Base-by-base conservation (phyloP, 257 asterid genomes). In the Striga asiatica region DNA sequence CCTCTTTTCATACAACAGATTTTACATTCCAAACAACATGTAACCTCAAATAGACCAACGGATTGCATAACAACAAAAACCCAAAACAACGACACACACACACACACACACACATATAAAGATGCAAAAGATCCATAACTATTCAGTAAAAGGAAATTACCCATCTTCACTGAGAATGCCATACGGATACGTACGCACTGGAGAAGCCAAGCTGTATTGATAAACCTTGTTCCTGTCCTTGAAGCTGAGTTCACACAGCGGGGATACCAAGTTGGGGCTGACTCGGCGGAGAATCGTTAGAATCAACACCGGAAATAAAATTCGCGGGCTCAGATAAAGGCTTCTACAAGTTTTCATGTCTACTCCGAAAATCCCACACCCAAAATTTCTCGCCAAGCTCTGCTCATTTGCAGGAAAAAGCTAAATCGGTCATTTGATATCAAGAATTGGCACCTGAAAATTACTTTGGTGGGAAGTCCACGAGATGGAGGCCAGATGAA, bases 121-220 rank as follows among this genome's bases (percentile, higher is more conserved):
- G 35, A 34, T 4, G 24, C 49, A 45, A 18, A 47, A 63, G 58
- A 59, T 28, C 37, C 16, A 16, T 47, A 60, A 35, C 3, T 14
- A 35, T 14, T 2, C 9, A 35, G 3, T 8, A 35, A 35, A 34
- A 38, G 14, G 16, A 41, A 68, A 49, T 60, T 82, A 91, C 98
- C 96, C 98, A 69, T 91, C 98, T 84, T 91, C 98, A 68, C 98
- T 84, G 69, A 74, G 89, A 71, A 87, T 70, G 17, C 96, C 98
- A 47, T 91, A 95, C 29, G 94, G 96, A 42, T 72, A 91, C 47
- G 65, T 62, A 41, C 55, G 72, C 52, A 88, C 61, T 18, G 96
- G 83, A 25, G 86, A 62, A 29, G 77, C 76, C 81, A 91, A 74
- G 69, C 67, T 74, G 71, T 82, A 91, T 61, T 60, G 46, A 53